phyloP scores from a whole-genome alignment of 805 yeast species.

The Teunomyces kruisii region DNA sequence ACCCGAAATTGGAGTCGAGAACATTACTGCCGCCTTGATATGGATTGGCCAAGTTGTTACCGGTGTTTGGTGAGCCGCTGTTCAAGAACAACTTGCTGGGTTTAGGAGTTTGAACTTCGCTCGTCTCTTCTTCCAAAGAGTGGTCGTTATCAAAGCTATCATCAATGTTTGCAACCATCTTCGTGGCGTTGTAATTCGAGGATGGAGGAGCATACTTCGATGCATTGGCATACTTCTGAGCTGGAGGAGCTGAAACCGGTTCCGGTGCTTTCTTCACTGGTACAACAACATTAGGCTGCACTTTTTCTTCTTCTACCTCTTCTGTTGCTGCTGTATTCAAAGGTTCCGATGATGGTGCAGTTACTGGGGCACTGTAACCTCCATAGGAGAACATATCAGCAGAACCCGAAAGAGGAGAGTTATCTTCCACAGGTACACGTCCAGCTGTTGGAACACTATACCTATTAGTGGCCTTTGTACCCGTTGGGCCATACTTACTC shows the following conservation, averaged over 20 bases:
- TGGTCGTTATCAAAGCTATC: constrained; percentile 29
- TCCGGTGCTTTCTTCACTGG: background rate
- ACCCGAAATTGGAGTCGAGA: constrained; percentile 31
- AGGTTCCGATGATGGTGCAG: background rate
- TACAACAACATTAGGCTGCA: background rate
- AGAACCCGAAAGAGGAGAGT: background rate
- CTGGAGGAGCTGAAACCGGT: background rate
- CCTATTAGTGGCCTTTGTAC: constrained; percentile 8
- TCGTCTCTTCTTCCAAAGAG: constrained; percentile 1
- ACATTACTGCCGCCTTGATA: constrained; percentile 17
- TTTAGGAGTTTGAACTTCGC: constrained; percentile 11
- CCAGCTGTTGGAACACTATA: background rate
- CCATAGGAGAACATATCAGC: constrained; percentile 3
- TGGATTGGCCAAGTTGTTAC: constrained; percentile 23
- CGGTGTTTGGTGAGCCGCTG: constrained; percentile 5
- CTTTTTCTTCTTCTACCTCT: constrained; percentile 3
- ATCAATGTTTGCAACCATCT: constrained; percentile 23
- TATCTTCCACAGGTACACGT: background rate
- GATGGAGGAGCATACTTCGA: background rate
- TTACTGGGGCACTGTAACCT: background rate
- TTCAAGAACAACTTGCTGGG: constrained; percentile 6
- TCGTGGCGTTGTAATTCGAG: background rate
- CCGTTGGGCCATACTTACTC: constrained; percentile 28
- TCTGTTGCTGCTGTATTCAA: background rate
- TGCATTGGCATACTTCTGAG: background rate